A percentile compares a stretch with the other conserved stretches of the same genome.
phyloP scores from a whole-genome alignment of 495 filamentous ascomycete genomes.

The Neurospora pannonica region DNA sequence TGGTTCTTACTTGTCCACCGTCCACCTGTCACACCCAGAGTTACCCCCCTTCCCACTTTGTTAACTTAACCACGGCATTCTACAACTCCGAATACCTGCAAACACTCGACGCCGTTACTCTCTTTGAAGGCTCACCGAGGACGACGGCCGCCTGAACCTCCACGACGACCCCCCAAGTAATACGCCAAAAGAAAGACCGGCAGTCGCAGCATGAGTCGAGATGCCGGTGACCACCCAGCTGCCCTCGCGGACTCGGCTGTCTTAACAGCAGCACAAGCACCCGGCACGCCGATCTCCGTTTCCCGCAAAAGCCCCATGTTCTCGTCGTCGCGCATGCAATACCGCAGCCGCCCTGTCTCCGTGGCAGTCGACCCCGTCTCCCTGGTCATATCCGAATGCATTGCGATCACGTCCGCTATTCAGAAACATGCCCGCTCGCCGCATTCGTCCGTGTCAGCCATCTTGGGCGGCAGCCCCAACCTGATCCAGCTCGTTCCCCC shows the following conservation, averaged over 20 bases:
- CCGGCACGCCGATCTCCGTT: constrained; percentile 7
- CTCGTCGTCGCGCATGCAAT: constrained; percentile 34
- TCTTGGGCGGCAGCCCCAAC: constrained; percentile 70
- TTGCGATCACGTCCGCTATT: constrained; percentile 95
- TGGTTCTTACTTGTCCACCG: background rate
- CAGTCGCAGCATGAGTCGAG: constrained; percentile 32
- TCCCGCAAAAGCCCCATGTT: constrained; percentile 10
- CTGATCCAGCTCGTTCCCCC: constrained; percentile 38
- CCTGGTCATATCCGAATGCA: constrained; percentile 96
- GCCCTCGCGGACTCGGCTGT: constrained; percentile 27
- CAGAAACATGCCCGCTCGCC: constrained; percentile 95
- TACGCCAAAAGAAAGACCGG: background rate
- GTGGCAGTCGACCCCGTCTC: constrained; percentile 93
- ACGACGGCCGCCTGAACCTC: background rate
- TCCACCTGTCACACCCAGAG: background rate
- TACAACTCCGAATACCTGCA: background rate
- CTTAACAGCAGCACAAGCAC: constrained; percentile 9
- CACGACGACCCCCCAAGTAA: background rate
- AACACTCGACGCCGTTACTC: background rate
- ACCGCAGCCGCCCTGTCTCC: constrained; percentile 44
- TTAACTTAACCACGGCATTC: background rate
- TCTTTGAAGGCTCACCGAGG: background rate
- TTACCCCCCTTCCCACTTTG: background rate
- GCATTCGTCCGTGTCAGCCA: constrained; percentile 92
- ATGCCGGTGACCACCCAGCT: constrained; percentile 24